phyloP scores from a whole-genome alignment of 225 moss, liverwort and hornwort genomes.

The Pleurozium schreberi region DNA sequence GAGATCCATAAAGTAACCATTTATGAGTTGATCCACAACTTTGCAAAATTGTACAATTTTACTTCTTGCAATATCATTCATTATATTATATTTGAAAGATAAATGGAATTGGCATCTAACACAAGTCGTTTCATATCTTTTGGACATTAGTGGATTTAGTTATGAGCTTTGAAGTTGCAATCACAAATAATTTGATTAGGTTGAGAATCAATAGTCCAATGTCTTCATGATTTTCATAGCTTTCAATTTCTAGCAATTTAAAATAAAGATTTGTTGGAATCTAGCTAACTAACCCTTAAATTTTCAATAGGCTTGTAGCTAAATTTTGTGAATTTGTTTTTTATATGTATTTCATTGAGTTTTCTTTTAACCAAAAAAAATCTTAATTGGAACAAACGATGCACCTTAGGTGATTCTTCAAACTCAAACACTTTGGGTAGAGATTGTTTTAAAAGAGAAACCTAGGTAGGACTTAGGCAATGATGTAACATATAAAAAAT shows the following conservation, averaged over 20 bases:
- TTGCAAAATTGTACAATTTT: background rate
- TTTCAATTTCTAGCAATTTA: background rate
- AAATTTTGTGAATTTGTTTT: background rate
- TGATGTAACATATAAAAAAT: background rate
- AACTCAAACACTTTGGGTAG: background rate
- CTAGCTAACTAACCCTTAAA: background rate
- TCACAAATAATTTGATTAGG: too few species aligned
- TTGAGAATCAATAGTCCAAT: too few species aligned
- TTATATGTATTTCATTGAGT: background rate
- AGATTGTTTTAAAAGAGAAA: background rate
- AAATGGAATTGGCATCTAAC: background rate
- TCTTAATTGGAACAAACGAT: background rate
- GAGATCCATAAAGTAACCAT: too few species aligned
- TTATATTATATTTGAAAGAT: background rate
- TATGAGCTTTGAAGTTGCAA: background rate
- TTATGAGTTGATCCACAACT: background rate
- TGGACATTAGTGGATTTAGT: fast-evolving
- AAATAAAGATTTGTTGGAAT: background rate
- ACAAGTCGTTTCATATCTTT: background rate
- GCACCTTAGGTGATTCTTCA: background rate
- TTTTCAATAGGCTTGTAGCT: background rate
- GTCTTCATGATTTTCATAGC: background rate
- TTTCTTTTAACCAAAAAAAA: fast-evolving
- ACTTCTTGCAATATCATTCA: background rate
- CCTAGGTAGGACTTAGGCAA: fast-evolving